Base-by-base conservation (phyloP, 441 rosid genomes). In the Breynia disticha region DNA sequence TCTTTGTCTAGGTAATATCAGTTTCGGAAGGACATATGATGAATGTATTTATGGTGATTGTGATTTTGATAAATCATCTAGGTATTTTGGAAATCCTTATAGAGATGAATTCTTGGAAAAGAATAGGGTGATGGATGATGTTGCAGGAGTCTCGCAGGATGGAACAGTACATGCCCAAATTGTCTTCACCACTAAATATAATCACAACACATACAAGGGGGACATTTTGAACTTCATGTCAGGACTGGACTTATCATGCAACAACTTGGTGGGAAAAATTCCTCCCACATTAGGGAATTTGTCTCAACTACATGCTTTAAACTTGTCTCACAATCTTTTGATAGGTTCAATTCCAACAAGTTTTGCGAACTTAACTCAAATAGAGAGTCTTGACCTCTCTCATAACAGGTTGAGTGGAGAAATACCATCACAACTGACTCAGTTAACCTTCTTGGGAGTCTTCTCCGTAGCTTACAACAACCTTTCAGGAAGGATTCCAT, bases 401-500 rank as follows among this genome's bases (percentile, higher is more conserved):
- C 35, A 28, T 28, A 28, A 28, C 35, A 28, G 35, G 5, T 28
- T 28, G 1, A 28, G 35, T 28, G 35, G 35, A 28, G 8, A 28
- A 28, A 28, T 28, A 28, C 35, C 35, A 28, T 28, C 8, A 28
- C 35, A 28, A 3, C 35, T 1, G 7, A 28, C 35, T 9, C 35
- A 2, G 8, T 28, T 28, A 50, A 7, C 13, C 37, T 0, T 24
- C 14, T 39, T 16, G 21, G 38, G 3, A 11, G 19, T 10, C 3
- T 52, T 22, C n/a, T 16, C n/a, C 10, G 56, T 24, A 4, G 16
- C 45, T 13, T 52, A 38, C 56, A 17, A 35, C n/a, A 16, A 52
- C 12, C 22, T 52, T 7, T 17, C 56, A 16, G 45, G 37, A 7
- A 52, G 45, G 56, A 20, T 49, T 49, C 52, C 35, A 7, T 35